Conservation (phyloP, 768 basidiomycete species). For the Tricholoma bakamatsutake region DNA sequence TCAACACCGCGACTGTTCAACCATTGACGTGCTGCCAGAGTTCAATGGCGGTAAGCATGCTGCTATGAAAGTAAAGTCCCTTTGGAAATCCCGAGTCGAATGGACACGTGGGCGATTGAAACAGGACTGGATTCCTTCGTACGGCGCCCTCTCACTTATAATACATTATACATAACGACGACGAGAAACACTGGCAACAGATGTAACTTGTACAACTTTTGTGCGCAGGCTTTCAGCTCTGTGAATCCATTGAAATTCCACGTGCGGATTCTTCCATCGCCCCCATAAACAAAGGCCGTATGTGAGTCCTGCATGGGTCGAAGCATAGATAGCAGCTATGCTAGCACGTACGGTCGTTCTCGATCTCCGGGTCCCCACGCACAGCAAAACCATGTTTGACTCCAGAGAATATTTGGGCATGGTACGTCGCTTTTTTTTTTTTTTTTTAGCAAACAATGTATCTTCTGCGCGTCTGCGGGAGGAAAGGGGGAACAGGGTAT, state of each 20-base stretch:
- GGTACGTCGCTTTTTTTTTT: constrained; percentile 46
- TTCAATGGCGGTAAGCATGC: too few species aligned
- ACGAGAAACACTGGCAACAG: too few species aligned
- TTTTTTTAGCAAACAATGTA: constrained; percentile 44
- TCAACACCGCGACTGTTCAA: too few species aligned
- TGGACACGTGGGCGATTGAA: too few species aligned
- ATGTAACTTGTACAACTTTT: too few species aligned
- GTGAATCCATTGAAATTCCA: background rate
- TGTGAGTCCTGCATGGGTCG: background rate
- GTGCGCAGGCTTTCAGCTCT: background rate
- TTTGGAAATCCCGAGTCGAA: too few species aligned
- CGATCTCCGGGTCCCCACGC: constrained; percentile 37
- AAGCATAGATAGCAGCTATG: background rate
- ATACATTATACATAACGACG: too few species aligned
- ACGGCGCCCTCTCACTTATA: too few species aligned
- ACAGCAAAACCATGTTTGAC: constrained; percentile 44
- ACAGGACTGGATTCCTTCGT: too few species aligned
- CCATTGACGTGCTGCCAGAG: too few species aligned
- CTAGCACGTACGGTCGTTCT: constrained; percentile 34
- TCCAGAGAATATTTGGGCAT: constrained; percentile 53
- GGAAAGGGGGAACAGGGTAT: constrained; percentile 23
- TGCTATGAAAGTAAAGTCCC: too few species aligned
- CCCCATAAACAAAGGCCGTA: background rate
- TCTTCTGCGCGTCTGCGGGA: constrained; percentile 52
- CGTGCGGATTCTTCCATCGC: constrained; percentile 1